Evolutionary conservation across 2,329 filamentous ascomycete species (phyloP).

Genomic region (Chrysoporthe deuterocubensis): DNA sequence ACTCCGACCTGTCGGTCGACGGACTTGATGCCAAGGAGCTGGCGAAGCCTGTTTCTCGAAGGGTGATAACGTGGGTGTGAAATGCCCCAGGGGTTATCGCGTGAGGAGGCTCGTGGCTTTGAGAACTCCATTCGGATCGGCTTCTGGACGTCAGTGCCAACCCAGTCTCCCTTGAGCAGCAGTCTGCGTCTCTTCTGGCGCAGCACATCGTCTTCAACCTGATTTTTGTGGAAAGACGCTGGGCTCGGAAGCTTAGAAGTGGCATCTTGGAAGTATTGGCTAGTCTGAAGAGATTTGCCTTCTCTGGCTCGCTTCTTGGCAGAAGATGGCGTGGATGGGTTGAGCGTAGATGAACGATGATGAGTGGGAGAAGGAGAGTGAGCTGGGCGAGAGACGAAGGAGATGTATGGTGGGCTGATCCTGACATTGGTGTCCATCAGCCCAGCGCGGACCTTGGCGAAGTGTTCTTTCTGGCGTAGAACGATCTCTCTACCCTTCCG

Average conservation of each 20-base stretch:
- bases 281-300: slow-evolving; percentile 1
- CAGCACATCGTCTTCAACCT: slow-evolving; percentile 17
- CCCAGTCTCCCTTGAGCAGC: slow-evolving; percentile 41
- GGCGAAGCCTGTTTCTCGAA: slow-evolving; percentile 21
- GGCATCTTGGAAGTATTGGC: slow-evolving; percentile 16
- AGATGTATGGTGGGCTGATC: slow-evolving; percentile 39
- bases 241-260: neutral
- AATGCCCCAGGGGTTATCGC: slow-evolving; percentile 31
- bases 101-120: slow-evolving; percentile 26
- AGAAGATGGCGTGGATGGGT: slow-evolving; percentile 1
- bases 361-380: slow-evolving; percentile 29
- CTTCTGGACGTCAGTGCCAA: slow-evolving; percentile 39
- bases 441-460: slow-evolving; percentile 47
- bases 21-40: slow-evolving; percentile 19
- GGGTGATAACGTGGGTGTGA: slow-evolving; percentile 31
- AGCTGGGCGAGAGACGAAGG: slow-evolving; percentile 32
- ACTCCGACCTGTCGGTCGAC: slow-evolving; percentile 1
- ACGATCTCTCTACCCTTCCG: slow-evolving; percentile 40
- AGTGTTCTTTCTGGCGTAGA: slow-evolving; percentile 51
- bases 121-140: slow-evolving; percentile 39
- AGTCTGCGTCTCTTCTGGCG: slow-evolving; percentile 37
- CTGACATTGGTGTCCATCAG: slow-evolving; percentile 35
- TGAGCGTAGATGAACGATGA: slow-evolving; percentile 16
- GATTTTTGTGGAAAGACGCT: neutral
- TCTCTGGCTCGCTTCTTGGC: slow-evolving; percentile 25